These are phyloP conservation scores for Aspergillus novofumigatus DNA, from an alignment of 2,329 filamentous ascomycete genomes.

Conservation along the genomic window DNA sequence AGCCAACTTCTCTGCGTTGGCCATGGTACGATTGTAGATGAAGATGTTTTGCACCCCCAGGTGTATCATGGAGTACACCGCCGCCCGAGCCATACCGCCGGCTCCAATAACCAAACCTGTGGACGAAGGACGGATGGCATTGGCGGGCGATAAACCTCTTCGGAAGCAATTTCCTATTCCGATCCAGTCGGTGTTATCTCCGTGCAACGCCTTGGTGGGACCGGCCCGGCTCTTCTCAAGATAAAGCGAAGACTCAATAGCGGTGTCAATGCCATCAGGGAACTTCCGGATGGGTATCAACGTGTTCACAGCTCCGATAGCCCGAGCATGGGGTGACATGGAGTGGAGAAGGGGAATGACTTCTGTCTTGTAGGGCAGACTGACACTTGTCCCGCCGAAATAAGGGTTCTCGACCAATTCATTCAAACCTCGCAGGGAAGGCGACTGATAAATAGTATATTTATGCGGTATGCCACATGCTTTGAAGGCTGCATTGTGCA, in stretches of 20 bases:
- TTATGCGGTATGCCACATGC: constrained; percentile 65
- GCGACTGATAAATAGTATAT: constrained; percentile 62
- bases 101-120: constrained; percentile 61
- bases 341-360: constrained; percentile 62
- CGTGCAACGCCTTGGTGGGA: constrained; percentile 65
- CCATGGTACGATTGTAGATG: constrained; percentile 34
- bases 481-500: constrained; percentile 68
- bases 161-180: constrained; percentile 70
- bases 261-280: constrained; percentile 50
- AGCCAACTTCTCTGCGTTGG: constrained; percentile 33
- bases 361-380: constrained; percentile 70
- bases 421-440: constrained; percentile 59
- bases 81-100: constrained; percentile 46
- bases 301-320: constrained; percentile 73
- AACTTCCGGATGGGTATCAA: constrained; percentile 65
- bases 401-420: constrained; percentile 60
- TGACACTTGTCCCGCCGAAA: constrained; percentile 69
- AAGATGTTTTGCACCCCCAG: constrained; percentile 37
- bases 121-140: constrained; percentile 55
- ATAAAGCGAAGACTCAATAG: constrained; percentile 54
- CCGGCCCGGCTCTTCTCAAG: constrained; percentile 61
- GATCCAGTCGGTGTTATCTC: constrained; percentile 79
- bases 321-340: constrained; percentile 66
- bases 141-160: constrained; percentile 68
- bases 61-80: constrained; percentile 38